A percentile compares a stretch with the other conserved stretches of the same genome.
Conservation (phyloP, 176 grass and related monocot species). For the Carex parvula region DNA sequence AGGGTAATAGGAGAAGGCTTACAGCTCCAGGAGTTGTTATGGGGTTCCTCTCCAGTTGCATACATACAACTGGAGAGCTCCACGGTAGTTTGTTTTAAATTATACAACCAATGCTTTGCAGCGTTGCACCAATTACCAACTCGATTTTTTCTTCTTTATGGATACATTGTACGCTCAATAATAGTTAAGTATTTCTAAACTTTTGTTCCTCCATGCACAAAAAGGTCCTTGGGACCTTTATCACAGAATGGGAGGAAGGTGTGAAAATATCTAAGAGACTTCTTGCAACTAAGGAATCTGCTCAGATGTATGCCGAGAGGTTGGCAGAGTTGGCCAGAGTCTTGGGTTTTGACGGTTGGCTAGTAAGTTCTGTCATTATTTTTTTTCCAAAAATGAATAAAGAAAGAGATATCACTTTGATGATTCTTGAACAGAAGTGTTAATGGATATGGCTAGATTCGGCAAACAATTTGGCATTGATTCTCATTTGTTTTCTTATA, state of each 20-base stretch:
- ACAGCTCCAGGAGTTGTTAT: not conserved
- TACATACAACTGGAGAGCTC: not conserved
- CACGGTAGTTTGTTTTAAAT: not conserved
- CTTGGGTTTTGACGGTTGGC: conserved; percentile 91
- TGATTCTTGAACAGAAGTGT: not conserved
- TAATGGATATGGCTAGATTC: not conserved
- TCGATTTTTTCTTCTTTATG: not conserved
- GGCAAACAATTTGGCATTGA: not conserved
- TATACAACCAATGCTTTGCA: not conserved
- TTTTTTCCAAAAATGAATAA: not conserved
- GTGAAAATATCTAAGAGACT: conserved; percentile 50
- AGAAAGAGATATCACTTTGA: not conserved
- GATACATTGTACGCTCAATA: not conserved
- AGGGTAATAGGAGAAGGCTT: not conserved
- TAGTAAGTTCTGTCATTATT: conserved; percentile 41
- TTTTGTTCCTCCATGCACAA: not conserved
- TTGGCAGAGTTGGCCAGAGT: conserved; percentile 58
- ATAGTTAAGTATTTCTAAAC: not conserved
- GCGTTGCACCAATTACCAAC: not conserved
- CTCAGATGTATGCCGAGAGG: conserved; percentile 72
- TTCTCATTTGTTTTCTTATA: not conserved
- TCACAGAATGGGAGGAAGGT: conserved; percentile 75
- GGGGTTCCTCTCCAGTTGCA: not conserved
- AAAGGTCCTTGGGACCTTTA: conserved; percentile 81
- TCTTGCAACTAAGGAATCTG: conserved; percentile 57